Evolutionary conservation across 1,284 basidiomycete species (phyloP), one percentile per base, ranked within the genome.

Genomic region (Tylopilus sp.): DNA sequence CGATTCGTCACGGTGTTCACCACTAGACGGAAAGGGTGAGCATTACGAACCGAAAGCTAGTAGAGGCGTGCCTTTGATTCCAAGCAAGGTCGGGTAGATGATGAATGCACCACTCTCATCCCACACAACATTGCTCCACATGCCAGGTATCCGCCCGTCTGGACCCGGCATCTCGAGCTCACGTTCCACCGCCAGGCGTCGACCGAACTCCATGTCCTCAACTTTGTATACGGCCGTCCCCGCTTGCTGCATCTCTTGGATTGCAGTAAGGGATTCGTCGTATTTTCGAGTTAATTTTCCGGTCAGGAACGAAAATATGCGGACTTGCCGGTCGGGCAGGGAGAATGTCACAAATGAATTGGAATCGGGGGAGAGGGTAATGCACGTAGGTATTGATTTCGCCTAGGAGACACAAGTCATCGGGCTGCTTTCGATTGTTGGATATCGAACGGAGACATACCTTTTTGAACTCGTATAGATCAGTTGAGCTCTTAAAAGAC

Each of bases 171-270:
- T 76, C 65, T 97, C 92, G 41, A 99, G 70, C 61, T 99, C 96
- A 52, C 91, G 79, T 69, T 99, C 97, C 13, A 86, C 75, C 1
- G 97, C 97, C 41, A 99, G 74, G 10, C 97, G 78, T 49, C 97
- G 77, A n/a, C 97, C 96, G 63, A 99, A 98, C 66, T 99, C 97
- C 96, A 99, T 99, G 68, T 98, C 94, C 55, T 99, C 97, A 10
- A 99, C 83, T 63, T 85, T 88, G 71, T 89, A 92, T 16, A 92
- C 81, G 0, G 91, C 86, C 7, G 92, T 95, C 2, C 92, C 92
- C 1, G 91, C 92, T 67, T 95, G 92, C 65, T 96, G 92, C 94
- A 98, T 97, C 66, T 98, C 94, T 62, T 95, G 90, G 29, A 94
- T 87, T 0, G 96, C 94, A 4, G 81, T 74, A 0, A 99, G 75